Evolutionary conservation across 2,329 filamentous ascomycete genomes (phyloP), one percentile per base, ranked within the genome.

Genomic region (Cladosporium halotolerans): DNA sequence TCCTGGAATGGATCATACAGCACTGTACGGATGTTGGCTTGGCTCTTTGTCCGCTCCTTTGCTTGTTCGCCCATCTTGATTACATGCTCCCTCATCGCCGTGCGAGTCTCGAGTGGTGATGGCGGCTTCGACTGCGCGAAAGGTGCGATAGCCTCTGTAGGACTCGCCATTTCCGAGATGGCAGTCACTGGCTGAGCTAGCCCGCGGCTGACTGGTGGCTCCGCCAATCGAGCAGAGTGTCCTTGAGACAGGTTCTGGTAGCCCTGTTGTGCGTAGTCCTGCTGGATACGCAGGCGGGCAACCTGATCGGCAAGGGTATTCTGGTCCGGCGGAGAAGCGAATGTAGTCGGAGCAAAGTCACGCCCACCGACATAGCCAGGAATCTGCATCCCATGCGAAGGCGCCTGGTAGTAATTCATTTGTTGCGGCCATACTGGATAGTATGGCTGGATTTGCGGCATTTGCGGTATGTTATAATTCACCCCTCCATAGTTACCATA

Each of bases 1-100:
- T 23, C 57, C 28, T 56, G 62, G 16, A 68, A 62, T 4, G 67
- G 64, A 46, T 70, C 64, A 42, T 65, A 60, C 14, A 66, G 58
- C 14, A 69, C 66, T 13, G 60, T 63, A 13, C 67, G 61, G 18
- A 64, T 55, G 36, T 62, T 60, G 10, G 55, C 44, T 34, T 63
- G 62, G 52, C 63, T 66, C 28, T 56, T 45, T 32, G 56, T 63
- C 19, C 59, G 63, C 52, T 61, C 62, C 39, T 60, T 62, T 3
- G 62, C 59, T n/a, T 58, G 49, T 38, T 52, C 46, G 31, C 47
- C 41, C 52, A 54, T 54, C 16, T 44, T 54, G 34, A 54, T 43
- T 4, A 54, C 44, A 39, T 43, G 36, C 34, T 53, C 50, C 4
- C 50, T 40, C 50, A 53, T 53, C n/a, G 28, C 50, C 8, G 32